These are phyloP conservation scores for Thyridium curvatum DNA, from an alignment of 2,329 filamentous ascomycete species.

Conservation along the genomic window DNA sequence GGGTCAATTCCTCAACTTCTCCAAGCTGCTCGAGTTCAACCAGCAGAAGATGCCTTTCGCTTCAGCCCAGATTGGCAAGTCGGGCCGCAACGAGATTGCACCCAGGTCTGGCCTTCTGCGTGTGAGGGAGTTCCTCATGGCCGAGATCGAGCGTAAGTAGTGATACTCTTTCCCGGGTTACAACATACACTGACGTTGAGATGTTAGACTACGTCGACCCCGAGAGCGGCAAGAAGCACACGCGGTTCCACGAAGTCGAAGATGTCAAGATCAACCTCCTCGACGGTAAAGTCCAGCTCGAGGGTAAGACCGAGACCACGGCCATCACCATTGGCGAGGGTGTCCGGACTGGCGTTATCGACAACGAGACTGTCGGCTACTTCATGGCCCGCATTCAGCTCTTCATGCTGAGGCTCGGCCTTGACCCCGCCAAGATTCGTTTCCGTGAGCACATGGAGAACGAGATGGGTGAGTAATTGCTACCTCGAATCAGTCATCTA, in stretches of 20 bases:
- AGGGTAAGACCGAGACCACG: constrained; percentile 71
- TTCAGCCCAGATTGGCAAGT: constrained; percentile 94
- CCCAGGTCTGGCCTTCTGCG: constrained; percentile 85
- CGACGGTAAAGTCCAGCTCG: constrained; percentile 77
- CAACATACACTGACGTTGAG: too few relatives aligned
- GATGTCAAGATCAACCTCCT: constrained; percentile 79
- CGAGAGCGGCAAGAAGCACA: constrained; percentile 79
- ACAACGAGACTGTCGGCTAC: constrained; percentile 97
- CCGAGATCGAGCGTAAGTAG: constrained; percentile 98
- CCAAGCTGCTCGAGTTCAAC: constrained; percentile 92
- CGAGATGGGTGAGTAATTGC: too few relatives aligned
- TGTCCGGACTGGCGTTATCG: constrained; percentile 74
- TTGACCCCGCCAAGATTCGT: constrained; percentile 81
- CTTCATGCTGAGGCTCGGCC: constrained; percentile 82
- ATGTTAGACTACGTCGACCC: constrained; percentile 76
- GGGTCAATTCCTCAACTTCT: constrained; percentile 94
- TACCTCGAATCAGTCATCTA: not conserved
- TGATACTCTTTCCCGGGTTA: too few relatives aligned
- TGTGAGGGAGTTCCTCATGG: constrained; percentile 97
- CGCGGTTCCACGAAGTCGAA: constrained; percentile 79
- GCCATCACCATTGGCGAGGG: constrained; percentile 79
- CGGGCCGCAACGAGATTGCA: constrained; percentile 97
- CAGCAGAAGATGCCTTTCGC: constrained; percentile 94
- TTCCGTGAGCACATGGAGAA: constrained; percentile 88
- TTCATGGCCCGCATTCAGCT: constrained; percentile 91